Percentiles rank a stretch among this genome's conserved stretches.
Evolutionary conservation across 2,329 filamentous ascomycete genomes (phyloP).

Genomic region (Ascochyta fabae): DNA sequence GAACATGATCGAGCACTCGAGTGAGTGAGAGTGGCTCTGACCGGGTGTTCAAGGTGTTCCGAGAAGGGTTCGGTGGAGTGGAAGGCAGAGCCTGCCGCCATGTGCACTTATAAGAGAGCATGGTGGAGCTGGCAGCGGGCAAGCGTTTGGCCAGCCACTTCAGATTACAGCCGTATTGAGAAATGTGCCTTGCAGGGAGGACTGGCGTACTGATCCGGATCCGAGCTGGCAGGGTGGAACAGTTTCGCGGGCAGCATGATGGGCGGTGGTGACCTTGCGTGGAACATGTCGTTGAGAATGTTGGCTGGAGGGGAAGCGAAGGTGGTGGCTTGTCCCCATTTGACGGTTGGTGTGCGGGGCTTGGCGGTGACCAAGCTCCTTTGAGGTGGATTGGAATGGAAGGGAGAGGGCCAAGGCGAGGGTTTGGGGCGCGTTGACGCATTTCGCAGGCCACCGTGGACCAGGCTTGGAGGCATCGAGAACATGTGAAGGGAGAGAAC

Average conservation of each 20-base stretch:
- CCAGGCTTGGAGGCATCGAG: slow-evolving; percentile 16
- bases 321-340: slow-evolving; percentile 23
- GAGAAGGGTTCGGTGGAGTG: slow-evolving; percentile 19
- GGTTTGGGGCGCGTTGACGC: slow-evolving; percentile 17
- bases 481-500: slow-evolving; percentile 16
- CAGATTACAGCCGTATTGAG: slow-evolving; percentile 35
- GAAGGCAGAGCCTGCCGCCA: slow-evolving; percentile 22
- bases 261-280: slow-evolving; percentile 35
- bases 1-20: slow-evolving; percentile 46
- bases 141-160: slow-evolving; percentile 36
- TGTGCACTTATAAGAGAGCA: slow-evolving; percentile 36
- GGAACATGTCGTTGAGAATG: slow-evolving; percentile 36
- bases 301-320: slow-evolving; percentile 27
- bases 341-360: slow-evolving; percentile 23
- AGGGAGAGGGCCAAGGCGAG: slow-evolving; percentile 28
- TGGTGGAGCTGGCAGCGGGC: slow-evolving; percentile 12
- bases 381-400: slow-evolving; percentile 36
- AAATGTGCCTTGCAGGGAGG: slow-evolving; percentile 47
- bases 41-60: slow-evolving; percentile 27
- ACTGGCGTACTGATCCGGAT: slow-evolving; percentile 36
- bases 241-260: slow-evolving; percentile 39
- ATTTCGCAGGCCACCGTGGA: slow-evolving; percentile 9
- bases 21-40: slow-evolving; percentile 42
- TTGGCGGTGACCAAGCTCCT: slow-evolving; percentile 30
- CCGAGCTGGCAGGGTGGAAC: slow-evolving; percentile 24